These are phyloP conservation scores for Xylaria sp. DNA, from an alignment of 2,329 filamentous ascomycete genomes.

Conservation along the genomic window DNA sequence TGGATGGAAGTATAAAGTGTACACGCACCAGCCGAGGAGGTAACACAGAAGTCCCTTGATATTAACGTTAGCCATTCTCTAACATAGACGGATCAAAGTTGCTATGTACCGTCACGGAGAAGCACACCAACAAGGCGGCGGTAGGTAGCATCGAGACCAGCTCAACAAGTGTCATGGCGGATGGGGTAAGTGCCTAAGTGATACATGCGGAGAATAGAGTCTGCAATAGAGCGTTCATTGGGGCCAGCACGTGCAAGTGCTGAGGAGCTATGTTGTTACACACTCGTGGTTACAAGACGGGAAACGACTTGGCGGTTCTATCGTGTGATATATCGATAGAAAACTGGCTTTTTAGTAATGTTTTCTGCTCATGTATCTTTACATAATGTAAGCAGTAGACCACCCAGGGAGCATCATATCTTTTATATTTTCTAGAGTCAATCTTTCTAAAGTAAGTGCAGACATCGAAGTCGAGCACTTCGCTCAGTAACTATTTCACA, in stretches of 20 bases:
- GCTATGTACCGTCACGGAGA: constrained; percentile 2
- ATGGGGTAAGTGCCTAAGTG: too few species aligned
- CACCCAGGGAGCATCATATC: neutral
- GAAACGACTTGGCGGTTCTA: neutral
- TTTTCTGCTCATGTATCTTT: neutral
- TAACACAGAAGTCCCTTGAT: constrained; percentile 26
- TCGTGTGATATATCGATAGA: neutral
- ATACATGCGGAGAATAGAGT: neutral
- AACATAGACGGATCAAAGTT: neutral
- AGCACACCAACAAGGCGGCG: neutral
- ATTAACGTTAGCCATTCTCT: constrained; percentile 9
- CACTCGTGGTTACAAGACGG: neutral
- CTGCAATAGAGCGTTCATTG: neutral
- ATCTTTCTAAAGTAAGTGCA: neutral
- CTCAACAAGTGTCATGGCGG: constrained; percentile 12
- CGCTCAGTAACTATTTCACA: neutral
- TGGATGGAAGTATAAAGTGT: constrained; percentile 44
- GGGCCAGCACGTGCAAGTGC: neutral
- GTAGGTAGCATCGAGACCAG: constrained; percentile 4
- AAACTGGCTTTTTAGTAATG: neutral
- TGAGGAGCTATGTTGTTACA: neutral
- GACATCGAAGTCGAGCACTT: neutral
- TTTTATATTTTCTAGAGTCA: neutral
- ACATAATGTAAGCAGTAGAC: neutral
- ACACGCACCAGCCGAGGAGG: constrained; percentile 38